Base-by-base conservation (phyloP, 768 basidiomycete species). In the Boletus rubescentipes region DNA sequence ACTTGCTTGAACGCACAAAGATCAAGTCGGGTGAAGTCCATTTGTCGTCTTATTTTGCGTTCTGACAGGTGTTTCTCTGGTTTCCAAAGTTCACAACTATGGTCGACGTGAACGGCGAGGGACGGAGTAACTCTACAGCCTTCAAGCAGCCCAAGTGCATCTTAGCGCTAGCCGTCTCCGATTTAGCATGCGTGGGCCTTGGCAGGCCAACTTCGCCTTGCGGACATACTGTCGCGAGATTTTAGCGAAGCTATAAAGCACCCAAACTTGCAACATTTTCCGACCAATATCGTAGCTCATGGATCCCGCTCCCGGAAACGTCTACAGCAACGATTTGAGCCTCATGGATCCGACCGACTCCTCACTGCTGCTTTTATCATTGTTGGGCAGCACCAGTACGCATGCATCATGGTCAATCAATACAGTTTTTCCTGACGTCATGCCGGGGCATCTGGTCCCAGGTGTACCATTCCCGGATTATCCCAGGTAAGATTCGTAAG, bases 181-280 rank as follows among this genome's bases (percentile, higher is more conserved):
- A 34, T 31, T 21, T 37, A 47, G 39, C 16, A 26, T 35, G 2
- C 10, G n/a, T n/a, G 21, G 11, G 26, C 9, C 16, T 43, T 47
- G 55, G 55, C 53, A 20, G 45, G 43, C 2, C 7, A 7, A n/a
- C 16, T n/a, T 36, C 16, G 12, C 35, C 35, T n/a, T 36, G 15
- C 14, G 16, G 35, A 36, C 32, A 34, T 34, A 14, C 32, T 6
- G n/a, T n/a, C n/a, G 36, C n/a, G 36, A 18, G 26, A 39, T 5
- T 37, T n/a, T 37, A 12, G 12, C 10, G 7, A 14, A 14, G 32
- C 9, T 53, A 60, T 47, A 57, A 60, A 35, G 3, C 9, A 7
- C 0, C 7, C 1, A 2, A 0, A 29, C 20, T 4, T 32, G 20
- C 8, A 10, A 5, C 12, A 29, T 16, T n/a, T n/a, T 6, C 15